A percentile compares a stretch with the other conserved stretches of the same genome.
phyloP scores from a whole-genome alignment of 177 flowering plant genomes.

The Tripterygium wilfordii region DNA sequence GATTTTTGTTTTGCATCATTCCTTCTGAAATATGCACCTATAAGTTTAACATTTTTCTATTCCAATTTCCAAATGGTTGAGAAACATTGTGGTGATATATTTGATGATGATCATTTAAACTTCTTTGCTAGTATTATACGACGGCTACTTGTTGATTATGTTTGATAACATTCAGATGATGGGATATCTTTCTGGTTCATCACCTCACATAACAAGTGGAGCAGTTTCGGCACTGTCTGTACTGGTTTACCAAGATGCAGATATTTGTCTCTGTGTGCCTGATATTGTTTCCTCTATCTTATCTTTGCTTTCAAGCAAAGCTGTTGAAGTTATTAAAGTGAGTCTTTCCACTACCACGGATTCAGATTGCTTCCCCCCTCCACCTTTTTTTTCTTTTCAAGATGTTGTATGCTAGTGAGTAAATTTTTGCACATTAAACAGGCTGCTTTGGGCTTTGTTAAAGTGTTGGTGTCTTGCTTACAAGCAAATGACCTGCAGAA shows the following conservation, averaged over 20 bases:
- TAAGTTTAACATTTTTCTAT: no score
- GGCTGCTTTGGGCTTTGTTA: slow-evolving; percentile 88
- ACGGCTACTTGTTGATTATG: not conserved
- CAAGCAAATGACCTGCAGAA: slow-evolving; percentile 57
- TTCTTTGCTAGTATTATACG: not conserved
- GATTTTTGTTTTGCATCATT: no score
- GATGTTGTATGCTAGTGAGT: slow-evolving; percentile 1
- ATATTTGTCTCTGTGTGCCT: slow-evolving; percentile 51
- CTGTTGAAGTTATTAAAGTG: slow-evolving; percentile 75
- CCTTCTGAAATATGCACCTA: no score
- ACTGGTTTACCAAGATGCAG: slow-evolving; percentile 52
- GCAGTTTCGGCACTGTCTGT: slow-evolving; percentile 88
- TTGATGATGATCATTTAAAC: not conserved
- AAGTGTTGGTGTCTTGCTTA: slow-evolving; percentile 79
- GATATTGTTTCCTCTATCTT: slow-evolving; percentile 69
- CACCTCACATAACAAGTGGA: slow-evolving; percentile 87
- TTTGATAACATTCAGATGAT: slow-evolving; percentile 44
- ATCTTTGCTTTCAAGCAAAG: slow-evolving; percentile 60
- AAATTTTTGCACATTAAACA: slow-evolving; percentile 21
- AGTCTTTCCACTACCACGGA: slow-evolving; percentile 15
- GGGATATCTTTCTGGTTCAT: slow-evolving; percentile 84
- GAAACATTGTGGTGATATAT: no score
- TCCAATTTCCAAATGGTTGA: no score
- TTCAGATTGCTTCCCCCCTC: not conserved
- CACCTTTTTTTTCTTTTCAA: not conserved